Evolutionary conservation across 192 early-diverging fungal genomes (phyloP).

Genomic region (Coemansia interrupta): DNA sequence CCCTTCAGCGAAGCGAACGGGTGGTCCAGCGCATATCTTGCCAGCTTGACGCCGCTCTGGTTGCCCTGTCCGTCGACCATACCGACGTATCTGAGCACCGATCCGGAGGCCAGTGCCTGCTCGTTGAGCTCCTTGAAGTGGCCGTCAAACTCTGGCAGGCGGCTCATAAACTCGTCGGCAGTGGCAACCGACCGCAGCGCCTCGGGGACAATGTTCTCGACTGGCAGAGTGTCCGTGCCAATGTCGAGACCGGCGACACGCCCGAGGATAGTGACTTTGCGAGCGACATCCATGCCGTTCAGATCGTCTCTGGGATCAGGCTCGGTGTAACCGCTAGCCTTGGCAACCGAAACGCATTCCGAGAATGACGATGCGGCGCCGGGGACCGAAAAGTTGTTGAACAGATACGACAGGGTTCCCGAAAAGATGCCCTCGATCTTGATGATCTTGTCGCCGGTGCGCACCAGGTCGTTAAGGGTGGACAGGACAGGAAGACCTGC

Average conservation of each 20-base stretch:
- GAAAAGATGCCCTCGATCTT: constrained; percentile 97
- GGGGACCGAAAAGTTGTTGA: constrained; percentile 90
- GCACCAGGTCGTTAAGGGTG: constrained; percentile 85
- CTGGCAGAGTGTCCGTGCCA: constrained; percentile 69
- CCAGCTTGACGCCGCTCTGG: constrained; percentile 73
- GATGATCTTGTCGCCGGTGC: constrained; percentile 87
- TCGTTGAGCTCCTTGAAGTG: constrained; percentile 83
- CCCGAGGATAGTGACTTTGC: constrained; percentile 88
- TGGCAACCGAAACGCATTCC: constrained; percentile 84
- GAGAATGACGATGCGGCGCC: constrained; percentile 70
- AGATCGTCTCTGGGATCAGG: constrained; percentile 98
- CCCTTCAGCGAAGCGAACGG: constrained; percentile 95
- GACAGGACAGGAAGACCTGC: constrained; percentile 93
- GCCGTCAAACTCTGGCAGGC: constrained; percentile 78
- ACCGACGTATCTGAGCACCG: constrained; percentile 94
- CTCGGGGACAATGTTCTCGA: constrained; percentile 97
- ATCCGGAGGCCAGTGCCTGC: constrained; percentile 63
- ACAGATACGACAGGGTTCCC: constrained; percentile 95
- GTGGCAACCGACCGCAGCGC: constrained; percentile 65
- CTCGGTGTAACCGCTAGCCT: constrained; percentile 93
- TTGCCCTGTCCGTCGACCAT: constrained; percentile 68
- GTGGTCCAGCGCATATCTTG: constrained; percentile 77
- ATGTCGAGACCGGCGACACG: constrained; percentile 81
- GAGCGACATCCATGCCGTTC: constrained; percentile 99
- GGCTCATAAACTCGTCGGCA: constrained; percentile 79